phyloP scores from a whole-genome alignment of 306 rosid genomes.

The Boehmeria nivea region DNA sequence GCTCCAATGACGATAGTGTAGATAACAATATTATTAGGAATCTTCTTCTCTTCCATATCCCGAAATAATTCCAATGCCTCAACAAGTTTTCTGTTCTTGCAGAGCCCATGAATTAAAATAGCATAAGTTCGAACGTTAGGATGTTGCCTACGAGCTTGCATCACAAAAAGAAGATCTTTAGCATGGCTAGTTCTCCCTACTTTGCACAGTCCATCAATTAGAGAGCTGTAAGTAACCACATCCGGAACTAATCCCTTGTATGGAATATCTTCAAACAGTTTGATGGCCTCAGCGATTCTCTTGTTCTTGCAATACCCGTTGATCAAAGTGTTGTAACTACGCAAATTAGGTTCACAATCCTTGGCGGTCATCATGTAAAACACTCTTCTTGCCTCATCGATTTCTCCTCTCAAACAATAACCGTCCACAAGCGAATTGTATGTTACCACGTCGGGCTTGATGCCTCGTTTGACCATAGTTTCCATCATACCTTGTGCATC shows the following conservation, averaged over 20 bases:
- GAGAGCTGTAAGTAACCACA: slow-evolving; percentile 5
- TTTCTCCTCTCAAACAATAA: too few species aligned
- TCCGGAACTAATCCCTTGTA: background rate
- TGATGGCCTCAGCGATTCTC: background rate
- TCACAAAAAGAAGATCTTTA: background rate
- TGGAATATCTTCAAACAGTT: background rate
- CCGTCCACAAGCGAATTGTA: too few species aligned
- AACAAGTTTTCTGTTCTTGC: background rate
- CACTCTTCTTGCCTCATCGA: too few species aligned
- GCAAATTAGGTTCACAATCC: too few species aligned
- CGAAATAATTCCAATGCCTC: slow-evolving; percentile 12
- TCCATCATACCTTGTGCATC: too few species aligned
- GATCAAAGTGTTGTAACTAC: background rate
- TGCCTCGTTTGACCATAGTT: too few species aligned
- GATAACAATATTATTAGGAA: background rate
- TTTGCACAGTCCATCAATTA: background rate
- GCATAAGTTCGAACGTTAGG: background rate
- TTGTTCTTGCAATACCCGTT: background rate
- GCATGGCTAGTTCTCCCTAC: slow-evolving; percentile 1
- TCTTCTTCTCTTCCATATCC: background rate
- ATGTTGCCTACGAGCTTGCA: slow-evolving; percentile 6
- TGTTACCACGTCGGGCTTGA: too few species aligned
- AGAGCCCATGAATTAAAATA: slow-evolving; percentile 7
- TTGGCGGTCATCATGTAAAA: too few species aligned
- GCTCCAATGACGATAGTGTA: background rate